A percentile compares a stretch with the other conserved stretches of the same genome.
Conservation (phyloP, 2,329 filamentous ascomycete species). For the Teratosphaeria destructans region DNA sequence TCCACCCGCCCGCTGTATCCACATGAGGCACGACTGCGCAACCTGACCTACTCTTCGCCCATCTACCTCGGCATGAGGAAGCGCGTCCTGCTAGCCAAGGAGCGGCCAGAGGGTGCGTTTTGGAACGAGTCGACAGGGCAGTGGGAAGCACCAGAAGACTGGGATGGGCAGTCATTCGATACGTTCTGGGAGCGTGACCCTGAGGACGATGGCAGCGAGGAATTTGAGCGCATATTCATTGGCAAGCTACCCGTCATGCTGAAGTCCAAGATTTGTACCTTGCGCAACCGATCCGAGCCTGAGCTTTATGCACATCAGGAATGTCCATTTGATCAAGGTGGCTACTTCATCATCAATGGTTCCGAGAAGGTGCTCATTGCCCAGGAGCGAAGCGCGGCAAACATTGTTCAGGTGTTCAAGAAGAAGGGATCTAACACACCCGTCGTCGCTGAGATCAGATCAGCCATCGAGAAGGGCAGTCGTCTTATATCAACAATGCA, state of each 20-base stretch:
- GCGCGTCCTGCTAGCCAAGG: conserved; percentile 71
- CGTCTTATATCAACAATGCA: conserved; percentile 86
- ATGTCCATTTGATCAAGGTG: conserved; percentile 95
- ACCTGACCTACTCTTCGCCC: conserved; percentile 87
- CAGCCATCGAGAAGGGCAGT: conserved; percentile 91
- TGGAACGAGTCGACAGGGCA: conserved; percentile 56
- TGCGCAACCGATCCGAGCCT: conserved; percentile 73
- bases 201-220: conserved; percentile 25
- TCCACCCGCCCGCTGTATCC: conserved; percentile 76
- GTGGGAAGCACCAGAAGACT: conserved; percentile 18
- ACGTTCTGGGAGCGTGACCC: conserved; percentile 34
- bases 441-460: conserved; percentile 91
- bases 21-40: conserved; percentile 90
- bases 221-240: conserved; percentile 71
- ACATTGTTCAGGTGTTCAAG: conserved; percentile 98
- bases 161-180: conserved; percentile 35
- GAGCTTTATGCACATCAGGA: conserved; percentile 87
- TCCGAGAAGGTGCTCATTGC: conserved; percentile 98
- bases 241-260: conserved; percentile 97
- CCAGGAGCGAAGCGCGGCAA: conserved; percentile 92
- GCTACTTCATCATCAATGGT: conserved; percentile 98
- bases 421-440: conserved; percentile 92
- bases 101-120: conserved; percentile 52
- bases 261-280: conserved; percentile 88
- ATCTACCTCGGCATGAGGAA: conserved; percentile 84